Evolutionary conservation across 1,139 yeast species (phyloP), one percentile per base, ranked within the genome.

Genomic region (Taphrina sp.): DNA sequence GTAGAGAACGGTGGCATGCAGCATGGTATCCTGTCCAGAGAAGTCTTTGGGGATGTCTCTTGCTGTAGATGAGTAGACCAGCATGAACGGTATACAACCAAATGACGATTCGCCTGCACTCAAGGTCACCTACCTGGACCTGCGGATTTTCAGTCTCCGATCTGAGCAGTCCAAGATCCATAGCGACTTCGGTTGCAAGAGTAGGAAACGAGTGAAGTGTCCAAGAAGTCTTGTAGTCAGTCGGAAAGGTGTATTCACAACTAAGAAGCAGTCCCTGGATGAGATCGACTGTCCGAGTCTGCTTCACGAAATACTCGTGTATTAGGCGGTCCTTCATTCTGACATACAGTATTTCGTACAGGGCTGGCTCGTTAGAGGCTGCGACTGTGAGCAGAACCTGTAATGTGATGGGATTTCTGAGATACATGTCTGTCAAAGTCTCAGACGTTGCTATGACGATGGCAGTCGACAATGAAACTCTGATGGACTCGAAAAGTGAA

Each of bases 21-120:
- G 28, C 45, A 16, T 41, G 45, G 14, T 41, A 41, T 14, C 28
- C 45, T 8, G 45, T 41, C 45, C 45, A 41, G 7, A 20, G 45
- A 1, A 28, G 35, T 14, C 45, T 20, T 26, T 28, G 45, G 7
- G 45, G 45, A 12, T 26, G 35, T 41, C 45, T n/a, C 17, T 35
- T 33, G 28, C 35, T 41, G 10, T 12, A 10, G n/a, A 17, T 16
- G 10, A 41, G 45, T 35, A 41, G 24, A 14, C 45, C 45, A 5
- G 35, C 17, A 26, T 41, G 45, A 5, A 23, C n/a, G 4, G 45
- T 7, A 28, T 41, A 26, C 22, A 41, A 17, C 35, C 45, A 24
- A 17, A 41, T 4, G 24, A 41, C 17, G 14, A 35, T 41, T 2
- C 45, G 34, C 23, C 28, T 35, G 17, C 28, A 41, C 35, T 41